phyloP scores from a whole-genome alignment of 2,329 filamentous ascomycete genomes.

The Sporothrix sp. region DNA sequence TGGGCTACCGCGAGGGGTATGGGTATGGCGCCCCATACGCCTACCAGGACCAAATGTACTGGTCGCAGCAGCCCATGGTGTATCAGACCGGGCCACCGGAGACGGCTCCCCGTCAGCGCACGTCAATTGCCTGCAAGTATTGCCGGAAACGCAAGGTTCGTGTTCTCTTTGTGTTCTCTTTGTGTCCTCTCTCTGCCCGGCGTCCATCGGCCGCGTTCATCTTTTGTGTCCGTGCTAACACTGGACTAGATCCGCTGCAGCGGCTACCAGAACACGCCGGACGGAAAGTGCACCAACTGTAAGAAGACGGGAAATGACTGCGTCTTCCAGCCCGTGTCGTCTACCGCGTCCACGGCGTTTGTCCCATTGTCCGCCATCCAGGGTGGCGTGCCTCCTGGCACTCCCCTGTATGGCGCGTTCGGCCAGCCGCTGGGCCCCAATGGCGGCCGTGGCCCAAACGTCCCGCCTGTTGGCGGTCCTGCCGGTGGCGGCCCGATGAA shows the following conservation, averaged over 20 bases:
- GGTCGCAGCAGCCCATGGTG: conserved; percentile 15
- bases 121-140: conserved; percentile 51
- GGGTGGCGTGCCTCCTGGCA: conserved; percentile 48
- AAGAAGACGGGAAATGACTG: conserved; percentile 53
- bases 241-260: conserved; percentile 47
- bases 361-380: conserved; percentile 49
- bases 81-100: conserved; percentile 32
- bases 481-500: conserved; percentile 15
- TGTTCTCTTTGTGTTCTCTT: neutral
- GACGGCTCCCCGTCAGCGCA: conserved; percentile 47
- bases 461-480: conserved; percentile 12
- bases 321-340: conserved; percentile 50
- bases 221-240: conserved; percentile 18
- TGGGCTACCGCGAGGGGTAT: conserved; percentile 16
- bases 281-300: conserved; percentile 52
- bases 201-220: no score
- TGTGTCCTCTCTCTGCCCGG: neutral
- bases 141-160: conserved; percentile 51
- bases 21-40: conserved; percentile 16
- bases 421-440: conserved; percentile 38
- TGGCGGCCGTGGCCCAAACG: conserved; percentile 15
- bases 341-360: conserved; percentile 44
- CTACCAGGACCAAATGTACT: conserved; percentile 17
- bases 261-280: conserved; percentile 48
- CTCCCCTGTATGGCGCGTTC: conserved; percentile 47